phyloP scores from a whole-genome alignment of 2,329 filamentous ascomycete species.

The Venturia nashicola region DNA sequence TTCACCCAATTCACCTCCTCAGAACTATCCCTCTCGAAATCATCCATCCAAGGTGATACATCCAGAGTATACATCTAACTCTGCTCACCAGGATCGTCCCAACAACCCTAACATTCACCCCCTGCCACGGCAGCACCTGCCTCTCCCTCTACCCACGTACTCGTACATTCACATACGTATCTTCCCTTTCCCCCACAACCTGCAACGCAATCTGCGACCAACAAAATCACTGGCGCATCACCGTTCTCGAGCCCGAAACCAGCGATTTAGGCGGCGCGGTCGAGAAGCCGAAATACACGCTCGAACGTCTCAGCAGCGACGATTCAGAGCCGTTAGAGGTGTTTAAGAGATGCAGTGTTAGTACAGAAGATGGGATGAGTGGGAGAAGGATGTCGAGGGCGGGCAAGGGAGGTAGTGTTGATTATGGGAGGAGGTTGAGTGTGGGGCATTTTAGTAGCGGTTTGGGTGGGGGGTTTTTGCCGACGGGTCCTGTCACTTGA shows the following conservation, averaged over 20 bases:
- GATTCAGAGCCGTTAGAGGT: background rate
- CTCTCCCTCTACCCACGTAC: conserved; percentile 8
- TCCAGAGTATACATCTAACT: background rate
- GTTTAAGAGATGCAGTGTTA: background rate
- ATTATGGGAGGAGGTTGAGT: conserved; percentile 7
- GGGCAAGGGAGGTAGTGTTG: conserved; percentile 1
- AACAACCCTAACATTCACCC: conserved; percentile 7
- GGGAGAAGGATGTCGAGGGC: background rate
- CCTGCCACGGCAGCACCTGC: conserved; percentile 7
- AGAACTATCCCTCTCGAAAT: background rate
- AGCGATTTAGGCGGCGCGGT: background rate
- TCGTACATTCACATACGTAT: conserved; percentile 6
- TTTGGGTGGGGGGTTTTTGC: background rate
- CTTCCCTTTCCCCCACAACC: background rate
- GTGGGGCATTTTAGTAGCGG: conserved; percentile 3
- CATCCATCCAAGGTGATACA: background rate
- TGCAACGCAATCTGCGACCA: conserved; percentile 5
- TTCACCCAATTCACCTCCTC: background rate
- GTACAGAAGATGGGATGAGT: background rate
- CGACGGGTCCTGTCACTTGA: background rate
- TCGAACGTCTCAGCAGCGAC: conserved; percentile 2
- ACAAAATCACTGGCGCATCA: conserved; percentile 7
- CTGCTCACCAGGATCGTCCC: background rate
- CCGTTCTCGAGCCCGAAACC: background rate
- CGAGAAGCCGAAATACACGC: background rate